Base-by-base conservation (phyloP, 2,329 filamentous ascomycete species). In the Alternaria atra region DNA sequence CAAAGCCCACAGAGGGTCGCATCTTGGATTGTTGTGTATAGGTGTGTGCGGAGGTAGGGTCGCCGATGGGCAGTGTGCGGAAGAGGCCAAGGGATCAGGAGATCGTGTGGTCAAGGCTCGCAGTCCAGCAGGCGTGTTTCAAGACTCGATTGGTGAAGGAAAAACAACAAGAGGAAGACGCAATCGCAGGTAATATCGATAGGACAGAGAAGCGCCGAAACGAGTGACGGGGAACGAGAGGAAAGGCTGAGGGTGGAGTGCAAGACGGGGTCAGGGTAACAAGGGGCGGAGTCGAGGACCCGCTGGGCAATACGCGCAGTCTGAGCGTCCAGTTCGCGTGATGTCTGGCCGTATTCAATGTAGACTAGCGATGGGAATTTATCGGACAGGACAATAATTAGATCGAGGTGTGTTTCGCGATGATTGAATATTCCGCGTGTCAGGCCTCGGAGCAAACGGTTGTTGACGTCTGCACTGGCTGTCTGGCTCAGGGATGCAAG, bases 161-260 rank as follows among this genome's bases (percentile, higher is more conserved):
- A 58, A 48, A 60, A 53, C 48, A 68, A 65, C 25, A 55, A 66
- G 55, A 50, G 52, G 63, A 39, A 40, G 50, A 44, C 2, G 32
- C 46, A 50, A 48, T 34, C 27, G 55, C 29, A 52, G 56, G 59
- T 47, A 61, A 54, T 57, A 66, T 63, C 61, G 65, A 66, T 57
- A 54, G 59, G 63, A 67, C 58, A 52, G 58, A 51, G 46, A 61
- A 51, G 63, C 60, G 60, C 61, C 71, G 69, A 72, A 77, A 76
- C 69, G 73, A 77, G 65, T 70, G 74, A 73, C 72, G 73, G 58
- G 72, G 64, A 69, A 64, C 54, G 65, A 70, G 54, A 70, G 68
- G 65, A 54, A 66, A 65, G 67, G 65, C 50, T 57, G 64, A 58
- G 66, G 65, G 61, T 65, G 69, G 68, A 67, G 60, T 60, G 58